Base-by-base conservation (phyloP, 2,329 filamentous ascomycete species). In the Cylindrodendrum hubeiense region DNA sequence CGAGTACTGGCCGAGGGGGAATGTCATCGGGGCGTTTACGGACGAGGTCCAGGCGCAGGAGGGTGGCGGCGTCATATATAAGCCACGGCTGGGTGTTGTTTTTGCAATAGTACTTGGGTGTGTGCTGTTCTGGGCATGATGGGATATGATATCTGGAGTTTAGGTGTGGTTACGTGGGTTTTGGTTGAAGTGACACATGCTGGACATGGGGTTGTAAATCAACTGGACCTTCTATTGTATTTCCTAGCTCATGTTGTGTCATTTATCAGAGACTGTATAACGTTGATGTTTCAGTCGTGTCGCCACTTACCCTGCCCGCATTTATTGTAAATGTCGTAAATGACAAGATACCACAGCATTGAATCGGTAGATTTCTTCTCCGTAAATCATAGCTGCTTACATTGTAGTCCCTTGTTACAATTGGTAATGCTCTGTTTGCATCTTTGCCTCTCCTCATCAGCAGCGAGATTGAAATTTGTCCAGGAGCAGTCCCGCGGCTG, bases 1-100 rank as follows among this genome's bases (percentile, higher is more conserved):
- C 70, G 90, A 93, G 79, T 93, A 93, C 78, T 90, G 83, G 81
- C 90, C 91, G 1, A 76, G 83, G 1, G 91, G 91, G 0, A 93
- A 93, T 72, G 81, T 93, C 0, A 74, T 84, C 2, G 87, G 85
- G 0, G 75, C 81, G 67, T 89, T 86, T 63, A 79, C 75, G 37
- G 79, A 83, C 0, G 69, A 80, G 60, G 79, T 80, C 5, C 46
- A 67, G 5, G 67, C 67, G n/a, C 54, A 71, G 43, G 72, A 71
- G 52, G 64, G 63, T 1, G 58, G 47, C 15, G 69, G 56, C 3
- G 64, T 21, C 15, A 26, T 54, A 21, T n/a, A 7, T 15, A 66
- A 56, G 4, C 59, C 67, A 19, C 71, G 57, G 28, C 49, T 61
- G 1, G 63, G 62, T 9, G 47, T 71, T 64, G 69, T 60, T n/a